Percentiles rank a stretch among this genome's conserved stretches.
Evolutionary conservation across 441 rosid genomes (phyloP).

Genomic region (Cnidoscolus chayamansa): DNA sequence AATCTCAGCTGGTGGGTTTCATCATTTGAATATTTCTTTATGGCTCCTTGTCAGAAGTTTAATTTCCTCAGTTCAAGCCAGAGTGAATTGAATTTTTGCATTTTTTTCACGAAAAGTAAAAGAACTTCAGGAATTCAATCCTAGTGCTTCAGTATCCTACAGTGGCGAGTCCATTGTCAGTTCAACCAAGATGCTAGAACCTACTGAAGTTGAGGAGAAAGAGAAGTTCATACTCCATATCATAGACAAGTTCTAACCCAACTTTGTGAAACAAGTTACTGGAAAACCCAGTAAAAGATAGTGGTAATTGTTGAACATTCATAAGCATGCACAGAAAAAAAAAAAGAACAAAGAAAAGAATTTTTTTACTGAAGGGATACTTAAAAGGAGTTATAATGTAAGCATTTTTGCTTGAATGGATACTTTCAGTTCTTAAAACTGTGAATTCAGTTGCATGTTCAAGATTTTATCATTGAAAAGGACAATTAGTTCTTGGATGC

Average conservation of each 20-base stretch:
- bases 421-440: not conserved
- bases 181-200: not conserved
- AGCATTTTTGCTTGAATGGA: not conserved
- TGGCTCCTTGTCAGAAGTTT: too few species aligned
- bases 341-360: not conserved
- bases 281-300: not conserved
- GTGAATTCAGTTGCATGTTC: not conserved
- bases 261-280: not conserved
- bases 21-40: too few species aligned
- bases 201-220: not conserved
- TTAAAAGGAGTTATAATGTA: not conserved
- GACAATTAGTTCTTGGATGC: not conserved
- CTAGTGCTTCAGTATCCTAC: too few species aligned
- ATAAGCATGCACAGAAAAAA: not conserved
- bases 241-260: not conserved
- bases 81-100: too few species aligned
- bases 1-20: too few species aligned
- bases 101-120: too few species aligned
- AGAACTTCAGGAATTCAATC: too few species aligned
- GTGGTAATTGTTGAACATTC: not conserved
- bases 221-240: not conserved
- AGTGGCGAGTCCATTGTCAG: not conserved
- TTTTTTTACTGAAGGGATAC: not conserved
- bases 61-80: too few species aligned
- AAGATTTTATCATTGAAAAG: not conserved